A percentile compares a stretch with the other conserved stretches of the same genome.
These are phyloP conservation scores for Oxalis stricta DNA, from an alignment of 441 rosid species.

Conservation along the genomic window DNA sequence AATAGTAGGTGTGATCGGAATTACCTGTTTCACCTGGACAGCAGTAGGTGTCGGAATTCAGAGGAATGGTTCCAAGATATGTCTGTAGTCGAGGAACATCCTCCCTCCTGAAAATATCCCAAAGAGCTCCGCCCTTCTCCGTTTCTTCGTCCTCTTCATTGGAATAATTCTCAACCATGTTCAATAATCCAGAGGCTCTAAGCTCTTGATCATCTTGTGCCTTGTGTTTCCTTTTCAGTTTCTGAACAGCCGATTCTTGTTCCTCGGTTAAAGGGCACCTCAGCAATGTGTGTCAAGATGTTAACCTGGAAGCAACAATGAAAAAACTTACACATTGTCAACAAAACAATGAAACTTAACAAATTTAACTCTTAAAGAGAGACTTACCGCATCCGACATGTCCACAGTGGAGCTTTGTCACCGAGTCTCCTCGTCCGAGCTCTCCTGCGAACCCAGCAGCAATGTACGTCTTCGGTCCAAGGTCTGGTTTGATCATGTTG, in stretches of 20 bases:
- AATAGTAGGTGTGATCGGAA: too few species aligned
- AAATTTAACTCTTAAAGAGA: too few species aligned
- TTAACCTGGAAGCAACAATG: constrained; percentile 42
- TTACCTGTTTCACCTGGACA: constrained; percentile 53
- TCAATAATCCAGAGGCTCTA: constrained; percentile 1
- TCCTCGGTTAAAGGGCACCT: constrained; percentile 35
- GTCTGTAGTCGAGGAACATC: constrained; percentile 67
- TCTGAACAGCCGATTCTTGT: constrained; percentile 32
- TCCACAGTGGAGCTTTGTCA: constrained; percentile 89
- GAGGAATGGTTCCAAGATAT: constrained; percentile 49
- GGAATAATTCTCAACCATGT: constrained; percentile 3
- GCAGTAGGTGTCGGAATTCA: constrained; percentile 71
- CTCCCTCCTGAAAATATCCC: constrained; percentile 92
- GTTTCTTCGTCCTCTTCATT: constrained; percentile 10
- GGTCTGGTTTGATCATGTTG: constrained; percentile 55
- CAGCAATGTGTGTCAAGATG: constrained; percentile 62
- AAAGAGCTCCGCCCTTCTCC: constrained; percentile 43
- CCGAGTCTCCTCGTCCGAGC: constrained; percentile 94
- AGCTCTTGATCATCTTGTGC: constrained; percentile 32
- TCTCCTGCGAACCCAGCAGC: constrained; percentile 65
- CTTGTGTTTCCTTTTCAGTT: constrained; percentile 46
- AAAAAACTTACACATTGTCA: background rate
- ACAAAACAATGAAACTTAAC: background rate
- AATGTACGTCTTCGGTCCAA: constrained; percentile 92
- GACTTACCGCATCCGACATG: constrained; percentile 82